Conservation (phyloP, 2,329 filamentous ascomycete genomes). For the Sphaerulina musiva region DNA sequence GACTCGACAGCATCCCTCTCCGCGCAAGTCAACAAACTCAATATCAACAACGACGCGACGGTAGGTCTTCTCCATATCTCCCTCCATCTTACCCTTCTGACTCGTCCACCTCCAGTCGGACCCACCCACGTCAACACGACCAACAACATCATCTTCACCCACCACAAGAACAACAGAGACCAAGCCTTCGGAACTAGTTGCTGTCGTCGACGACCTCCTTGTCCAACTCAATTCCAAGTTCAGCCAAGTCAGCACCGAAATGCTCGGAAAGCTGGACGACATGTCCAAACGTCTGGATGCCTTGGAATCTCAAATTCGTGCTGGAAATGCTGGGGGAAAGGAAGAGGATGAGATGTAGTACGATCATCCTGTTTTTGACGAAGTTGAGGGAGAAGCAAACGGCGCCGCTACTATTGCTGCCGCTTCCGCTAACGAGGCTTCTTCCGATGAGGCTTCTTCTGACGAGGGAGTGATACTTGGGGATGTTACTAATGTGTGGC, state of each 20-base stretch:
- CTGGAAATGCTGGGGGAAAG: slow-evolving; percentile 37
- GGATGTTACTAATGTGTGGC: no score
- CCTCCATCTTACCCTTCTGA: not conserved
- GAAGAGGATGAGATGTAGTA: slow-evolving; percentile 5
- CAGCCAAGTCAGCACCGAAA: slow-evolving; percentile 73
- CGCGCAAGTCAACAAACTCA: slow-evolving; percentile 25
- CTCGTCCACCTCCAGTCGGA: not conserved
- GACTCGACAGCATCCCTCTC: slow-evolving; percentile 19
- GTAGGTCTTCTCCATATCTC: not conserved
- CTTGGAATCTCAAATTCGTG: slow-evolving; percentile 65
- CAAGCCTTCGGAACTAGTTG: slow-evolving; percentile 59
- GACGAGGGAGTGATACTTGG: no score
- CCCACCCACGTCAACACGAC: not conserved
- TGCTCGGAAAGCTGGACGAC: slow-evolving; percentile 90
- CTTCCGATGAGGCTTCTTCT: no score
- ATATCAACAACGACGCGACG: slow-evolving; percentile 7
- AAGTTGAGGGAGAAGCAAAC: no score
- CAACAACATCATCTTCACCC: not conserved
- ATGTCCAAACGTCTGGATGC: slow-evolving; percentile 83
- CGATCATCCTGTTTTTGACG: not conserved
- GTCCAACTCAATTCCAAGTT: slow-evolving; percentile 83
- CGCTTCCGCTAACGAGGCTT: no score
- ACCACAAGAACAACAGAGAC: slow-evolving; percentile 27
- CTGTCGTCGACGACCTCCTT: slow-evolving; percentile 78
- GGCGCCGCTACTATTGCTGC: no score